These are phyloP conservation scores for Metarhizium album DNA, from an alignment of 2,329 filamentous ascomycete species.

Conservation along the genomic window DNA sequence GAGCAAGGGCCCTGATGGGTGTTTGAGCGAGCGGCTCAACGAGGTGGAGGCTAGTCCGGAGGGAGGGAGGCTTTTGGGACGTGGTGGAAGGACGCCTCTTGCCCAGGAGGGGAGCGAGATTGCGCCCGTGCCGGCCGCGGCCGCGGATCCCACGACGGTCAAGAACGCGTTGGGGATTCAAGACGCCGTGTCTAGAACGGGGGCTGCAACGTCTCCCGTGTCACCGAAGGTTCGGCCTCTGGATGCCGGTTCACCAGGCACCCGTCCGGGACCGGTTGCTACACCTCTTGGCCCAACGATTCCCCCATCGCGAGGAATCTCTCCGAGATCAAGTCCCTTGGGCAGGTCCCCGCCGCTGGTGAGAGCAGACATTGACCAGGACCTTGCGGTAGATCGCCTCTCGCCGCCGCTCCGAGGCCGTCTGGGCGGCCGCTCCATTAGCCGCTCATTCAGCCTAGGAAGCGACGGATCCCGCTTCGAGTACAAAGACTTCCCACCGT, in stretches of 20 bases:
- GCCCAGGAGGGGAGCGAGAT: conserved; percentile 9
- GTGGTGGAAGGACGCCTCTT: conserved; percentile 17
- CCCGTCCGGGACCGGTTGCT: neutral
- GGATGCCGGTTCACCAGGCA: conserved; percentile 9
- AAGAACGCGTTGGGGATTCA: conserved; percentile 24
- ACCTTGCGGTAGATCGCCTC: conserved; percentile 26
- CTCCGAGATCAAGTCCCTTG: conserved; percentile 21
- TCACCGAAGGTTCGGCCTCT: conserved; percentile 23
- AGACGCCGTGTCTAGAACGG: conserved; percentile 12
- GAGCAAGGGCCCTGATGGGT: conserved; percentile 41
- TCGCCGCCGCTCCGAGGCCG: conserved; percentile 23
- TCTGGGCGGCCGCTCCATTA: conserved; percentile 20
- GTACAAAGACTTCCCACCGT: conserved; percentile 25
- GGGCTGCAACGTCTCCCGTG: conserved; percentile 12
- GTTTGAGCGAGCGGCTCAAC: conserved; percentile 41
- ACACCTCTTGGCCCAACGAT: conserved; percentile 6
- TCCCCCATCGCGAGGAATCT: conserved; percentile 16
- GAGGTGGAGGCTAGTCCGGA: conserved; percentile 23
- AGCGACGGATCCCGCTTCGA: conserved; percentile 20
- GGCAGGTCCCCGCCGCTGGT: conserved; percentile 22
- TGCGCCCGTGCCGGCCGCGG: neutral
- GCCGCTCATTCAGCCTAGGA: conserved; percentile 25
- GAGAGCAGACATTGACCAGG: conserved; percentile 26
- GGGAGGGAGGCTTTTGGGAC: conserved; percentile 18
- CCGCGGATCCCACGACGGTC: conserved; percentile 10